Conservation (phyloP, 371 early-diverging fungal genomes). For the Capillidium heterosporum region DNA sequence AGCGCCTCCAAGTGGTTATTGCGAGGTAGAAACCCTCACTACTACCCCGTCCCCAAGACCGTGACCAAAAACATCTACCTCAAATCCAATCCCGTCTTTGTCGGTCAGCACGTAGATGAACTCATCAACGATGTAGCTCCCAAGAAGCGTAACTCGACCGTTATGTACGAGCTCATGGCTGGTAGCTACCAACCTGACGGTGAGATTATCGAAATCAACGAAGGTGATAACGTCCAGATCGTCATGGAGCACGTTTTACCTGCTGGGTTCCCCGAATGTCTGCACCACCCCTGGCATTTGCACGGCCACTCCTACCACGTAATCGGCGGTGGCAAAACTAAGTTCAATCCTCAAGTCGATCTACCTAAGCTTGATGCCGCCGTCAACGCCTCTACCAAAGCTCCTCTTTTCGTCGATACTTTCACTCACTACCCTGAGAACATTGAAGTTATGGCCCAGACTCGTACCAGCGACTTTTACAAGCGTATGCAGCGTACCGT, state of each 20-base stretch:
- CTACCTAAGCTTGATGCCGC: constrained; percentile 6
- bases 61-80: neutral
- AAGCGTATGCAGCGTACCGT: too few relatives aligned
- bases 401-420: neutral
- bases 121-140: neutral
- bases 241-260: neutral
- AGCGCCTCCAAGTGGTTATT: neutral
- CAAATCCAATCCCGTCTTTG: neutral
- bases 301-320: constrained; percentile 4
- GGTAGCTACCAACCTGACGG: neutral
- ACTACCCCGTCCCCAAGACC: neutral
- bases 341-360: neutral
- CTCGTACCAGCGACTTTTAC: too few relatives aligned
- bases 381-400: neutral
- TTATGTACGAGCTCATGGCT: neutral
- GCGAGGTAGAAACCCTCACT: neutral
- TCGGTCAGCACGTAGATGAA: neutral
- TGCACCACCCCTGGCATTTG: neutral
- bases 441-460: too few relatives aligned
- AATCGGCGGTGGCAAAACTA: too few relatives aligned
- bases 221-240: neutral
- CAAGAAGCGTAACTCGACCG: neutral
- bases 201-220: neutral
- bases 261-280: neutral
- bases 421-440: neutral